Percentiles rank a stretch among this genome's conserved stretches.
Evolutionary conservation across 176 grass and related monocot genomes (phyloP).

Genomic region (Areca catechu): DNA sequence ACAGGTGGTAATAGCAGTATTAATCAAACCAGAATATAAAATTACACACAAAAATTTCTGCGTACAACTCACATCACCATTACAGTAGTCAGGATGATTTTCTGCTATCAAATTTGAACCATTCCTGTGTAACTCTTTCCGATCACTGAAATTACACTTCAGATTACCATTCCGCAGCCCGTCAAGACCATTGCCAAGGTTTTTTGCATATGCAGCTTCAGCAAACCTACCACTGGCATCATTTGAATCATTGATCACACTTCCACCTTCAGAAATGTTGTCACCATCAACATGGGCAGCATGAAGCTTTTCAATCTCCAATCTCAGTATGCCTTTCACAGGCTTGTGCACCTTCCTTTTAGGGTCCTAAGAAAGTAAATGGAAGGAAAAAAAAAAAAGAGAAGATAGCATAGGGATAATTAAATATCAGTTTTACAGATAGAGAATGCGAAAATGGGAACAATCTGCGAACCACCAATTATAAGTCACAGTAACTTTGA

Average conservation of each 20-base stretch:
- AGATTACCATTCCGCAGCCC: conserved; percentile 33
- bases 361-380: conserved; percentile 55
- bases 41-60: conserved; percentile 14
- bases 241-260: conserved; percentile 64
- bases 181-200: conserved; percentile 49
- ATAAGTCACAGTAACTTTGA: not conserved
- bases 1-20: too few relatives aligned
- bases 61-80: conserved; percentile 49
- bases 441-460: not conserved
- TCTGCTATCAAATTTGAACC: conserved; percentile 43
- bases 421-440: too few relatives aligned
- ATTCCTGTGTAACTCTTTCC: conserved; percentile 39
- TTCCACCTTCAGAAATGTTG: conserved; percentile 86
- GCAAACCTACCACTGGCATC: conserved; percentile 32
- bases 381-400: not conserved
- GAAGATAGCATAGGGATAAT: not conserved
- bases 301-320: conserved; percentile 95
- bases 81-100: conserved; percentile 26
- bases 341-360: conserved; percentile 99
- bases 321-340: conserved; percentile 77
- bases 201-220: conserved; percentile 43
- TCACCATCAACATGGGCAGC: conserved; percentile 44
- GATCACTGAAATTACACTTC: conserved; percentile 30
- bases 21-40: not conserved
- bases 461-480: not conserved